These are phyloP conservation scores for Sorghum bicolor DNA, from an alignment of 176 grass and related monocot genomes.

Conservation along the genomic window DNA sequence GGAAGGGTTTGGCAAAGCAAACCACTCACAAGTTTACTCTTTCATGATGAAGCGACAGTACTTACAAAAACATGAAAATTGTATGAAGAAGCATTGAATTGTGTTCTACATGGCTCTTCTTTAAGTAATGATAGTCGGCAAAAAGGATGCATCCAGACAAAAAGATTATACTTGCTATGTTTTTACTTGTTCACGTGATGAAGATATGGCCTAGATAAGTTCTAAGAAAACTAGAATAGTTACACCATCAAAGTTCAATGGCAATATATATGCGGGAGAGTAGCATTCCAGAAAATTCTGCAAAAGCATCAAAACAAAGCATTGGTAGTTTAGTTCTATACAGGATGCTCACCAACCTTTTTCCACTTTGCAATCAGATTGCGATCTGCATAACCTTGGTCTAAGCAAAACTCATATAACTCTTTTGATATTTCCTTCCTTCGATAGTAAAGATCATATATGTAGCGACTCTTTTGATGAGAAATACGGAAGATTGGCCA, in stretches of 20 bases:
- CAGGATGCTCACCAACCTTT: conserved; percentile 41
- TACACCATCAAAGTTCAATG: neutral
- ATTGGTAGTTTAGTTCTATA: neutral
- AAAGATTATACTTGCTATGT: neutral
- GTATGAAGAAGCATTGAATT: neutral
- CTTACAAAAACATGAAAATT: neutral
- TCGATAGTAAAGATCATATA: conserved; percentile 86
- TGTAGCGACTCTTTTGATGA: conserved; percentile 86
- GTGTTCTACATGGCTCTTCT: neutral
- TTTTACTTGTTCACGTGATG: neutral
- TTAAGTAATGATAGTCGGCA: neutral
- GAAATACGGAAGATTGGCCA: conserved; percentile 81
- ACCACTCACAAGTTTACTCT: neutral
- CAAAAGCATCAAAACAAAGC: neutral
- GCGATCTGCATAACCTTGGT: conserved; percentile 78
- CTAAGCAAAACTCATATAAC: conserved; percentile 81
- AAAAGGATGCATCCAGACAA: neutral
- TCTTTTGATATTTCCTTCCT: conserved; percentile 92
- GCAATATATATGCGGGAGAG: neutral
- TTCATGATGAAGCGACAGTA: neutral
- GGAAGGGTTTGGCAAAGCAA: neutral
- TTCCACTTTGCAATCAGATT: conserved; percentile 98
- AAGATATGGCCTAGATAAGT: neutral
- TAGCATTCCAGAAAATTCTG: neutral
- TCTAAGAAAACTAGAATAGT: neutral